phyloP scores from a whole-genome alignment of 2,329 filamentous ascomycete genomes.

The Hymenoscyphus scutula region DNA sequence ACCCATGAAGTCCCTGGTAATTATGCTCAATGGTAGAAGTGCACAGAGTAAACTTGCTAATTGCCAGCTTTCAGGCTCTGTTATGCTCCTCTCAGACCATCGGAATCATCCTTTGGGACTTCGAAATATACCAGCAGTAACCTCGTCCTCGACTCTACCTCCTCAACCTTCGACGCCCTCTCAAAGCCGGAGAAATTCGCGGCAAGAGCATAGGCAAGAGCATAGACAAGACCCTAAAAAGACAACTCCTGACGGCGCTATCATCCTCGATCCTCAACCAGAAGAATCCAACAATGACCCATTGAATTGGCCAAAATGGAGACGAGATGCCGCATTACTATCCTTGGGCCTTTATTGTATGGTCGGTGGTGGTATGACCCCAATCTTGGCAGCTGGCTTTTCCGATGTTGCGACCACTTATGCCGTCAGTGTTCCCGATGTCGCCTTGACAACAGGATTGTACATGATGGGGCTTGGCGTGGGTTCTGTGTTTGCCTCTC shows the following conservation, averaged over 20 bases:
- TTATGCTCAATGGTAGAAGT: slow-evolving; percentile 25
- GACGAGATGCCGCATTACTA: slow-evolving; percentile 74
- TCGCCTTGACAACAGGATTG: slow-evolving; percentile 84
- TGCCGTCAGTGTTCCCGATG: slow-evolving; percentile 64
- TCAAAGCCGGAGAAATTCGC: slow-evolving; percentile 20
- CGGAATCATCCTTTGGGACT: slow-evolving; percentile 60
- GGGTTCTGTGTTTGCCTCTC: slow-evolving; percentile 79
- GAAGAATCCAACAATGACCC: slow-evolving; percentile 90
- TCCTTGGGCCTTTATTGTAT: slow-evolving; percentile 91
- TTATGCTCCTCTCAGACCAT: slow-evolving; percentile 53
- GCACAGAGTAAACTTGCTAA: neutral
- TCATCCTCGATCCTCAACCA: slow-evolving; percentile 88
- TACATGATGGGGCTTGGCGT: slow-evolving; percentile 93
- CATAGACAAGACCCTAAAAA: slow-evolving; percentile 54
- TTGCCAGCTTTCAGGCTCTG: slow-evolving; percentile 46
- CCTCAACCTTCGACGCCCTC: slow-evolving; percentile 16
- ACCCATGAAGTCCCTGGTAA: slow-evolving; percentile 87
- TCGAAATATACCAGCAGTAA: slow-evolving; percentile 54
- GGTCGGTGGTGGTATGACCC: slow-evolving; percentile 89
- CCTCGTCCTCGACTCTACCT: slow-evolving; percentile 52
- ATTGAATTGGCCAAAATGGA: slow-evolving; percentile 84
- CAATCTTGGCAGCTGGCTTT: slow-evolving; percentile 87
- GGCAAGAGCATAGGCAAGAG: slow-evolving; percentile 12
- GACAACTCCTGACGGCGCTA: slow-evolving; percentile 74
- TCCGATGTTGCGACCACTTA: slow-evolving; percentile 70